Percentiles rank a stretch among this genome's conserved stretches.
Conservation (phyloP, 2,329 filamentous ascomycete species). For the Clonostachys rosea region DNA sequence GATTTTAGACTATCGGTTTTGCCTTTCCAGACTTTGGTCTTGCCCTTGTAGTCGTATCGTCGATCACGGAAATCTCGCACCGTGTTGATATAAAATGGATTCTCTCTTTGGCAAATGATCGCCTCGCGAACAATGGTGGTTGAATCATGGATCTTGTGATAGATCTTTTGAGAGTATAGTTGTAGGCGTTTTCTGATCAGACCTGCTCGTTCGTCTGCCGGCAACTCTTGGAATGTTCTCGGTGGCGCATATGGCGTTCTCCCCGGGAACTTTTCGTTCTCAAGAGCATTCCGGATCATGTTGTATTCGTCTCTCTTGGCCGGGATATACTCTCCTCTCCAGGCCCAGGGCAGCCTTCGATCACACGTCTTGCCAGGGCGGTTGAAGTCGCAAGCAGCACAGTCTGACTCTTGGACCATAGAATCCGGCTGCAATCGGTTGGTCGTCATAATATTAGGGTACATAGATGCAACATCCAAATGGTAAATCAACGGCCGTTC, state of each 20-base stretch:
- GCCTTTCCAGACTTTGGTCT: conserved; percentile 97
- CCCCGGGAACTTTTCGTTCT: conserved; percentile 89
- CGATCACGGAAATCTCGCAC: conserved; percentile 95
- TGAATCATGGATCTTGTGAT: conserved; percentile 97
- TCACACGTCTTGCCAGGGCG: conserved; percentile 96
- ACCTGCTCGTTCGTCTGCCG: conserved; percentile 74
- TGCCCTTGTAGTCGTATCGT: conserved; percentile 96
- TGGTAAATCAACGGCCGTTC: conserved; percentile 95
- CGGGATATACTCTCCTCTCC: conserved; percentile 95
- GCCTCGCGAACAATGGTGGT: conserved; percentile 91
- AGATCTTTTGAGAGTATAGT: conserved; percentile 96
- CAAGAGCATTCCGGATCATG: conserved; percentile 90
- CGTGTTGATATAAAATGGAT: conserved; percentile 97
- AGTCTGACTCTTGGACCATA: conserved; percentile 97
- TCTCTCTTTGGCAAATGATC: conserved; percentile 97
- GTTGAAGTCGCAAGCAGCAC: conserved; percentile 97
- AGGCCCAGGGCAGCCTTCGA: conserved; percentile 89
- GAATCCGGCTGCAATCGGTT: conserved; percentile 96
- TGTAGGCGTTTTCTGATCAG: conserved; percentile 84
- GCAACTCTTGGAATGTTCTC: conserved; percentile 76
- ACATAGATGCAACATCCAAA: conserved; percentile 98
- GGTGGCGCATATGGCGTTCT: conserved; percentile 65
- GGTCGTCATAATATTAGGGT: conserved; percentile 99
- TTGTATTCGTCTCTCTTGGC: conserved; percentile 98
- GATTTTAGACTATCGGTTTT: conserved; percentile 86